phyloP scores from a whole-genome alignment of 441 rosid genomes.

The Aquilaria agallochum region DNA sequence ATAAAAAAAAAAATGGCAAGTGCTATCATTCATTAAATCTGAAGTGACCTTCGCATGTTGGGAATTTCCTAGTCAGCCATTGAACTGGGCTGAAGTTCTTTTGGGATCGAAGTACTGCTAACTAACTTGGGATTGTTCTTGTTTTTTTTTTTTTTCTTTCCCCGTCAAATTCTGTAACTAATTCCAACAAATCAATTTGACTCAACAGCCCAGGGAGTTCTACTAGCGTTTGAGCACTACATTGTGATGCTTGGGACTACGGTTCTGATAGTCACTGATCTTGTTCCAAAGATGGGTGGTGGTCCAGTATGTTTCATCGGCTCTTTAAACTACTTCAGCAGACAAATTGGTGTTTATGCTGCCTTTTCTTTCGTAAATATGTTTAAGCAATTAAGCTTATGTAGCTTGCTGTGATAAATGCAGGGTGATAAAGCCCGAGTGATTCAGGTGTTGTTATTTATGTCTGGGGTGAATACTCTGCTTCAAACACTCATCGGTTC shows the following conservation, averaged over 20 bases:
- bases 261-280: constrained; percentile 57
- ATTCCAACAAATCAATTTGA: constrained; percentile 11
- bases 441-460: constrained; percentile 72
- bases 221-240: constrained; percentile 90
- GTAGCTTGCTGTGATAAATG: constrained; percentile 10
- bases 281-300: constrained; percentile 90
- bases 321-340: neutral
- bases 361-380: neutral
- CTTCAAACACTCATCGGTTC: constrained; percentile 81
- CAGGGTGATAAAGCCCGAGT: constrained; percentile 92
- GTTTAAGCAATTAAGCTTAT: constrained; percentile 3
- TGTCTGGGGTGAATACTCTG: constrained; percentile 85
- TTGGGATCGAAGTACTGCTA: too few relatives aligned
- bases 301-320: constrained; percentile 46
- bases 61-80: too few relatives aligned
- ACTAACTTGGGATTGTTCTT: too few relatives aligned
- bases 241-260: constrained; percentile 87
- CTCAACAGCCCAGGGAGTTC: constrained; percentile 58
- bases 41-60: too few relatives aligned
- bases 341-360: neutral
- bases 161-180: constrained; percentile 3
- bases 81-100: too few relatives aligned
- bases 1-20: neutral
- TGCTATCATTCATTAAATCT: too few relatives aligned
- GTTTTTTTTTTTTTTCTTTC: too few relatives aligned